A percentile compares a stretch with the other conserved stretches of the same genome.
Evolutionary conservation across 2,329 filamentous ascomycete species (phyloP).

Genomic region (Fusarium pilosicola): DNA sequence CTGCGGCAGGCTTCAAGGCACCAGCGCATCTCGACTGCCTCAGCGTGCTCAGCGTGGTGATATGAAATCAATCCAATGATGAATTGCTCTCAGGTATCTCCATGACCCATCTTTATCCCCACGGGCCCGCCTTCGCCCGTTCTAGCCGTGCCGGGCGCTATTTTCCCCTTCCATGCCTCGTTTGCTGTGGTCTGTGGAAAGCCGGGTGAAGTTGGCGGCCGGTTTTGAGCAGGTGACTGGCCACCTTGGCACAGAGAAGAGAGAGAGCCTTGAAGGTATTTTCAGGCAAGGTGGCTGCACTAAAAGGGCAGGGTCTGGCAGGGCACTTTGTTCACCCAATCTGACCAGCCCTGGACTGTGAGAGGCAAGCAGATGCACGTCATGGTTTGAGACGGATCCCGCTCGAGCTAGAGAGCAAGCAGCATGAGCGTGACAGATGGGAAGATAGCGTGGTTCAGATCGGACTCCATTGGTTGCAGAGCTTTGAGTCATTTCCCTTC

Average conservation of each 20-base stretch:
- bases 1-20: conserved; percentile 4
- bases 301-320: neutral
- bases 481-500: neutral
- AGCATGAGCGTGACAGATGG: conserved; percentile 38
- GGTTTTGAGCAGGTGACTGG: conserved; percentile 34
- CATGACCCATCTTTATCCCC: conserved; percentile 27
- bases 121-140: conserved; percentile 31
- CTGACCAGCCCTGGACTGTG: conserved; percentile 22
- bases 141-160: conserved; percentile 8
- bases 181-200: neutral
- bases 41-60: neutral
- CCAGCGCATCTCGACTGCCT: neutral
- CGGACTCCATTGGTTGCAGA: neutral
- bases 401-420: conserved; percentile 34
- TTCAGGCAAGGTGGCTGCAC: conserved; percentile 37
- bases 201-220: conserved; percentile 10
- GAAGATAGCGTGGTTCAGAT: conserved; percentile 34
- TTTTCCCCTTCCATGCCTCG: conserved; percentile 7
- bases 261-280: conserved; percentile 22
- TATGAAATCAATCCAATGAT: conserved; percentile 13
- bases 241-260: conserved; percentile 34
- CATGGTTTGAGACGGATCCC: conserved; percentile 44
- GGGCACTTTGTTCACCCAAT: conserved; percentile 18
- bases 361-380: conserved; percentile 40
- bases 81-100: conserved; percentile 16